Evolutionary conservation across 345 rosid species (phyloP).

Genomic region (Citrus reticulata): DNA sequence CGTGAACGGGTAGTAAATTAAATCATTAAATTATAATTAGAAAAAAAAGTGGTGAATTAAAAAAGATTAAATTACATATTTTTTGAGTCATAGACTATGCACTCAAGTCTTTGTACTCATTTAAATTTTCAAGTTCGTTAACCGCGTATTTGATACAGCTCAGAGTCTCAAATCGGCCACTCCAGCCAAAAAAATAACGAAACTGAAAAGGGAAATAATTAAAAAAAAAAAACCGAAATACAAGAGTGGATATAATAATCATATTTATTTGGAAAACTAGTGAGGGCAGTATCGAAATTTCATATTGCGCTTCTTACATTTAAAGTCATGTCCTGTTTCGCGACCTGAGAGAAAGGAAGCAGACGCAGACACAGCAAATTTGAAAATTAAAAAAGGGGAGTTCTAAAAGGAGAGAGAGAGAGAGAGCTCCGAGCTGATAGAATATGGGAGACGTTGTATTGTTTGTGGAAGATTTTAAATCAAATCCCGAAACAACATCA

Average conservation of each 20-base stretch:
- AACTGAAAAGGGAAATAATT: neutral
- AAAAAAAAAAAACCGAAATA: neutral
- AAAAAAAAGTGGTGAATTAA: too few species aligned
- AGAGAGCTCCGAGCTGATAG: neutral
- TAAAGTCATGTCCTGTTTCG: constrained; percentile 11
- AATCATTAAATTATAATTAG: too few species aligned
- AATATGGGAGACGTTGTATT: constrained; percentile 56
- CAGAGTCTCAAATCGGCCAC: neutral
- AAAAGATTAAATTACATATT: neutral
- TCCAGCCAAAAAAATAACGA: neutral
- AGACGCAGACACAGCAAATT: neutral
- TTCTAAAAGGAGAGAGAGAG: neutral
- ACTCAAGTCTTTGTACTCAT: neutral
- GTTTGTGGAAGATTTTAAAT: constrained; percentile 43
- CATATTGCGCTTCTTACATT: constrained; percentile 6
- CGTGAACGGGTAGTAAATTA: too few species aligned
- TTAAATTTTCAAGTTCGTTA: neutral
- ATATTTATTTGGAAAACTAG: neutral
- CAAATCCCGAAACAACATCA: constrained; percentile 21
- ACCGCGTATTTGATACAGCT: neutral
- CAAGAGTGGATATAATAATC: neutral
- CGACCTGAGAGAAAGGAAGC: neutral
- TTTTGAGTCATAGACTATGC: too few species aligned
- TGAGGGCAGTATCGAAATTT: constrained; percentile 30
- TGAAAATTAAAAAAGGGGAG: constrained; percentile 8